Percentiles rank a stretch among this genome's conserved stretches.
phyloP scores from a whole-genome alignment of 208 protist species.

The Crithidia fasciculata region DNA sequence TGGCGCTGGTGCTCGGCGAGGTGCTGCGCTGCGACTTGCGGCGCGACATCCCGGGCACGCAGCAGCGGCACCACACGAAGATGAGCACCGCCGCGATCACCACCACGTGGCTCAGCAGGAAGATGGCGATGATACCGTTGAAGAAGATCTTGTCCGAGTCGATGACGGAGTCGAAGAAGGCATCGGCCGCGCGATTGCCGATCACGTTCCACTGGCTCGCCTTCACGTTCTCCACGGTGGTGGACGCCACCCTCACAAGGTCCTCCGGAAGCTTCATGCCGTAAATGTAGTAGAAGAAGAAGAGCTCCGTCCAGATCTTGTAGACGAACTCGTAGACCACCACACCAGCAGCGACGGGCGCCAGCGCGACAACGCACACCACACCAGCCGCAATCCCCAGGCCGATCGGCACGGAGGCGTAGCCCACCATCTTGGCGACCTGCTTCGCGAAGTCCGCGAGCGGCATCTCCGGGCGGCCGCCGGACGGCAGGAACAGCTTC shows the following conservation, averaged over 20 bases:
- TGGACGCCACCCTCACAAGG: conserved; percentile 27
- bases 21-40: conserved; percentile 7
- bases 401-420: conserved; percentile 42
- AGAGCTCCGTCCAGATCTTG: conserved; percentile 68
- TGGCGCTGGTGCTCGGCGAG: background rate
- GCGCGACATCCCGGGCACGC: conserved; percentile 22
- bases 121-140: conserved; percentile 48
- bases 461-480: conserved; percentile 16
- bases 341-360: conserved; percentile 44
- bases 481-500: conserved; percentile 16
- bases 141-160: conserved; percentile 47
- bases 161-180: conserved; percentile 35
- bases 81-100: conserved; percentile 30
- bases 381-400: conserved; percentile 30
- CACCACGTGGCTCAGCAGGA: conserved; percentile 33
- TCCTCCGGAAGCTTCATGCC: conserved; percentile 41
- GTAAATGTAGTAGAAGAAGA: conserved; percentile 69
- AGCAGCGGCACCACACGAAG: conserved; percentile 25
- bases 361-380: conserved; percentile 35
- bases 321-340: conserved; percentile 53
- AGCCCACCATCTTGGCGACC: conserved; percentile 22
- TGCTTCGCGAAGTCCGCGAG: conserved; percentile 25
- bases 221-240: conserved; percentile 25
- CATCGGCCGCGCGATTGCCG: conserved; percentile 19
- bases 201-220: conserved; percentile 40